Base-by-base conservation (phyloP, 73 alveolate species). In the Tetrahymena borealis region DNA sequence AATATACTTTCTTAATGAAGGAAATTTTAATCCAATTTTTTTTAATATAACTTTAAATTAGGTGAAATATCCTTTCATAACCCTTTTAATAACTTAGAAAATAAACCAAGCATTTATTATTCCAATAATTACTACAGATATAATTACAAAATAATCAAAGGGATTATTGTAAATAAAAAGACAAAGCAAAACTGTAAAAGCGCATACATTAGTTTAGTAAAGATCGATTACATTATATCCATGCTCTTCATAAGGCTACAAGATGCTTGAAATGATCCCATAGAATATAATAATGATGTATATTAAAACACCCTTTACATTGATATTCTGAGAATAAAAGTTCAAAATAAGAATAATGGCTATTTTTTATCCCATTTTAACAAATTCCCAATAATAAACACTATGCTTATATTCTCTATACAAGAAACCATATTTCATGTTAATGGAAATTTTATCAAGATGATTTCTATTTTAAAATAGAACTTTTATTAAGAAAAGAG, bases 361-460 rank as follows among this genome's bases (percentile, higher is more conserved):
- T 18, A 93, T 39, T 42, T 93, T 93, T 39, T 94, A 32, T 90
- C 12, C 11, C 78, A 93, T 11, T 16, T 38, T 93, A 10, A 90
- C 39, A 90, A 93, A 90, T 32, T 93, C 96, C 94, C 96, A 93
- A 24, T 93, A 93, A 31, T 31, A 93, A 0, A 18, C 38, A 32
- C 90, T 32, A 1, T 12, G 32, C 12, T 91, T 93, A 42, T 91
- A 93, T 39, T 90, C 96, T 16, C 11, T 36, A 32, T 91, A 93
- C 24, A 93, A 37, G 77, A 91, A 93, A 36, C 96, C 96, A 93
- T 35, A 90, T 37, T 93, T 0, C 32, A 10, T 33, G 31, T 31
- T 93, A 28, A 35, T 15, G 16, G 2, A n/a, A 24, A 90, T 15
- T 11, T 32, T 18, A 18, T 91, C 20, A 18, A 93, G 42, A 33